Percentiles rank a stretch among this genome's conserved stretches.
Conservation (phyloP, 352 stramenopile genomes). For the Sclerospora graminicola region DNA sequence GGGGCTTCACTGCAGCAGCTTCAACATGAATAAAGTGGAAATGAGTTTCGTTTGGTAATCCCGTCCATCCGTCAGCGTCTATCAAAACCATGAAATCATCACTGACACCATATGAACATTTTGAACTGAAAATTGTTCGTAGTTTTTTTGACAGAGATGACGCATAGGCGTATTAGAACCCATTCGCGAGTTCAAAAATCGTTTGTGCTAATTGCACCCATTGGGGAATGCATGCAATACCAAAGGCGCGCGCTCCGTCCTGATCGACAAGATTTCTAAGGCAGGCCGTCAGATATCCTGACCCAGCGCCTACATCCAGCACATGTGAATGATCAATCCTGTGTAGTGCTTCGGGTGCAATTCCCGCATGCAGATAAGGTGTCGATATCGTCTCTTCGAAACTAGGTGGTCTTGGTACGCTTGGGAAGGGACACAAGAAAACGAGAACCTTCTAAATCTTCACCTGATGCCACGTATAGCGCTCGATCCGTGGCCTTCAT, state of each 20-base stretch:
- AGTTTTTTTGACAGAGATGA: slow-evolving; percentile 43
- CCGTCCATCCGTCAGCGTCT: slow-evolving; percentile 87
- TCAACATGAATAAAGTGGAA: slow-evolving; percentile 98
- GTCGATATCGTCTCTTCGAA: slow-evolving; percentile 86
- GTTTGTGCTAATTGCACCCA: slow-evolving; percentile 82
- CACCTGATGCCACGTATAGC: slow-evolving; percentile 63
- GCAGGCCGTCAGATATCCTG: slow-evolving; percentile 91
- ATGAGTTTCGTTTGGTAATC: slow-evolving; percentile 80
- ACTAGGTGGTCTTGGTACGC: slow-evolving; percentile 83
- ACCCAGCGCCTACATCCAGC: slow-evolving; percentile 93
- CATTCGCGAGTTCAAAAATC: slow-evolving; percentile 79
- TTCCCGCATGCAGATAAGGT: slow-evolving; percentile 87
- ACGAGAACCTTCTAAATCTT: slow-evolving; percentile 35
- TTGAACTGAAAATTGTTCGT: no score
- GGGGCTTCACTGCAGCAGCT: slow-evolving; percentile 86
- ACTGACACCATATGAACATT: no score
- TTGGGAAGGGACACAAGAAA: slow-evolving; percentile 28
- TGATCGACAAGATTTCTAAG: slow-evolving; percentile 78
- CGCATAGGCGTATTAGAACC: slow-evolving; percentile 69
- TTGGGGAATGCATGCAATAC: slow-evolving; percentile 86
- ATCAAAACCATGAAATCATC: background rate
- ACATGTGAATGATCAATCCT: slow-evolving; percentile 54
- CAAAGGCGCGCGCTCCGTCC: slow-evolving; percentile 61
- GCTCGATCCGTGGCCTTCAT: slow-evolving; percentile 74
- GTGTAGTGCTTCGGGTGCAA: slow-evolving; percentile 38